phyloP scores from a whole-genome alignment of 257 asterid species.

The Cynanchum wilfordii region DNA sequence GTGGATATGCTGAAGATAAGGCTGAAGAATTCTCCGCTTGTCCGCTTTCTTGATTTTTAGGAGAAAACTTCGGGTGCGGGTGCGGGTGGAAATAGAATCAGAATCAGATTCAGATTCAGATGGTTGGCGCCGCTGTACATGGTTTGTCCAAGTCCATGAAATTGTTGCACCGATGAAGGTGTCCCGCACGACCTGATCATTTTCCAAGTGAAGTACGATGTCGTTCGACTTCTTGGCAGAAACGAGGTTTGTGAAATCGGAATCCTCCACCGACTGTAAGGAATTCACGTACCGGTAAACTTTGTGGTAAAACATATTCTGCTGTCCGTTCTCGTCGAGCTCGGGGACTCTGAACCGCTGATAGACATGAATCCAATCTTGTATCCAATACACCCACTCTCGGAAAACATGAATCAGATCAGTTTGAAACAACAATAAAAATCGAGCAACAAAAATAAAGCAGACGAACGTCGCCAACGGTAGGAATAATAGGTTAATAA shows the following conservation, averaged over 20 bases:
- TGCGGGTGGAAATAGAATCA: neutral
- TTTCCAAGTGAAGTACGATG: constrained; percentile 43
- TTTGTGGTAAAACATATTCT: constrained; percentile 43
- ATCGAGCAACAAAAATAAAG: constrained; percentile 33
- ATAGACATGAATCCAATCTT: constrained; percentile 60
- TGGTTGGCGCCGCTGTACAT: constrained; percentile 15
- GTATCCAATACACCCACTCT: constrained; percentile 45
- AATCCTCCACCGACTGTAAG: constrained; percentile 47
- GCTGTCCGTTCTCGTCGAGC: constrained; percentile 49
- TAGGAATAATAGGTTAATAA: constrained; percentile 22
- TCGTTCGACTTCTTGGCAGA: constrained; percentile 47
- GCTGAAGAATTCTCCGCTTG: constrained; percentile 51
- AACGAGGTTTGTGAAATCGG: constrained; percentile 55
- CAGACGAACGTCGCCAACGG: constrained; percentile 19
- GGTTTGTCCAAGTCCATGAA: constrained; percentile 49
- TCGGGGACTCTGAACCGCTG: constrained; percentile 60
- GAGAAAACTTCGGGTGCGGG: constrained; percentile 26
- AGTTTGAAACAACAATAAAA: constrained; percentile 51
- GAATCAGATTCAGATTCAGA: neutral
- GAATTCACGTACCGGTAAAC: constrained; percentile 49
- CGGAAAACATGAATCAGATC: constrained; percentile 54
- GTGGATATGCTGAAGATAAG: constrained; percentile 59
- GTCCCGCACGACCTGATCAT: constrained; percentile 41
- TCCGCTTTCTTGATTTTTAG: constrained; percentile 46
- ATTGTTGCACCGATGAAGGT: constrained; percentile 56